Conservation (phyloP, 2,329 filamentous ascomycete genomes). For the Fusarium sp. region DNA sequence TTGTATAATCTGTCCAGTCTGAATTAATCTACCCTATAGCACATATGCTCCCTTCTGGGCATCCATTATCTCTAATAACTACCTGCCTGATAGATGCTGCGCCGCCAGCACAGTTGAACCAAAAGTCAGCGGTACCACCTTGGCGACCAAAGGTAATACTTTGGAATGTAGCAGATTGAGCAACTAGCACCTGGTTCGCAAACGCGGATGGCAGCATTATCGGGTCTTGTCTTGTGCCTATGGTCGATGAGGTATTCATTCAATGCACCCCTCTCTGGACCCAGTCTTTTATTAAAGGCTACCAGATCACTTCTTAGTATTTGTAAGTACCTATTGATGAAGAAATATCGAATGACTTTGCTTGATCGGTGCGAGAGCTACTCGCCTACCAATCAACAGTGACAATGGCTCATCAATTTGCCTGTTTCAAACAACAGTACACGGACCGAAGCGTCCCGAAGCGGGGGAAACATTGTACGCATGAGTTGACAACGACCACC, state of each 20-base stretch:
- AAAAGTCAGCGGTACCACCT: neutral
- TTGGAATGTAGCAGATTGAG: neutral
- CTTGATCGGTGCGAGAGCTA: neutral
- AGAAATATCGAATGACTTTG: neutral
- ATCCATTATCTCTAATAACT: neutral
- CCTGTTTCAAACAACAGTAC: neutral
- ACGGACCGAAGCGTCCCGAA: constrained; percentile 23
- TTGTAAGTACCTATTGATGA: neutral
- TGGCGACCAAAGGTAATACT: neutral
- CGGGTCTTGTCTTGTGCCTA: neutral
- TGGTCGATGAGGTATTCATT: neutral
- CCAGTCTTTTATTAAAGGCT: neutral
- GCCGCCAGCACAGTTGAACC: neutral
- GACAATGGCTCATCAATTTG: constrained; percentile 2
- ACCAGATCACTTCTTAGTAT: too few species aligned
- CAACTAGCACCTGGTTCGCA: neutral
- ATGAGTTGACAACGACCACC: constrained; percentile 1
- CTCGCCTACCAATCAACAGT: neutral
- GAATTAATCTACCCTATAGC: neutral
- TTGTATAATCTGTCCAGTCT: neutral
- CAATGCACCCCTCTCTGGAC: neutral
- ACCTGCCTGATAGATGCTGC: neutral
- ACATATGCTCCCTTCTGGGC: neutral
- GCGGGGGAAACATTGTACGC: constrained; percentile 13
- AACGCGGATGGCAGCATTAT: neutral